Base-by-base conservation (phyloP, 345 rosid genomes). In the Hypericum perforatum region DNA sequence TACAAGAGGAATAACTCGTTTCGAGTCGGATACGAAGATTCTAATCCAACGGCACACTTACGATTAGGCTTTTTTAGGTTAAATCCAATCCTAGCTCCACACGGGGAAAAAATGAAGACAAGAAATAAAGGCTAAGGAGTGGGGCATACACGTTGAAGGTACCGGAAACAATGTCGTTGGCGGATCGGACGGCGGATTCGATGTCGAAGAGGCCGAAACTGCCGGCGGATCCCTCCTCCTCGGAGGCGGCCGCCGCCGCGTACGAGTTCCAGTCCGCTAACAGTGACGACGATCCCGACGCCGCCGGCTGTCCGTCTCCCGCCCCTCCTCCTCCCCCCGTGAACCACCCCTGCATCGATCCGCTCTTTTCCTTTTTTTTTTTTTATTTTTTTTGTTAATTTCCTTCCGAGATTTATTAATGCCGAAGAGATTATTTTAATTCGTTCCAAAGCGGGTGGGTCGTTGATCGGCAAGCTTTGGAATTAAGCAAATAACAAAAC, bases 261-360 rank as follows among this genome's bases (percentile, higher is more conserved):
- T 62, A 62, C 3, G 72, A 62, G 38, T 67, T 67, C 72, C 72
- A 67, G 46, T 67, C 67, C 1, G 72, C 54, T 5, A 67, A 48
- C 5, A 67, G 59, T n/a, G 72, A 67, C 7, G 67, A 61, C 5
- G 63, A 6, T 11, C 63, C 48, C 14, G 52, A 57, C 56, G 39
- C 64, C 39, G n/a, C 29, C 4, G 32, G 32, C 50, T 46, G 50
- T 10, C 5, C 22, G 22, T 41, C 56, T 9, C 43, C 51, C 37
- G 52, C 63, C 46, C n/a, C n/a, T n/a, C 61, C n/a, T 36, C 37
- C 53, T 37, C 58, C 29, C 9, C 55, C 54, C 3, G 71, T 43
- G 39, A 62, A 67, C 72, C 67, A 67, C n/a, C n/a, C 32, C 32
- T 22, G 32, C 32, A 50, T 53, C 43, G 57, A 56, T 37, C 59